phyloP scores from a whole-genome alignment of 805 yeast genomes.

The Wickerhamomyces pijperi region DNA sequence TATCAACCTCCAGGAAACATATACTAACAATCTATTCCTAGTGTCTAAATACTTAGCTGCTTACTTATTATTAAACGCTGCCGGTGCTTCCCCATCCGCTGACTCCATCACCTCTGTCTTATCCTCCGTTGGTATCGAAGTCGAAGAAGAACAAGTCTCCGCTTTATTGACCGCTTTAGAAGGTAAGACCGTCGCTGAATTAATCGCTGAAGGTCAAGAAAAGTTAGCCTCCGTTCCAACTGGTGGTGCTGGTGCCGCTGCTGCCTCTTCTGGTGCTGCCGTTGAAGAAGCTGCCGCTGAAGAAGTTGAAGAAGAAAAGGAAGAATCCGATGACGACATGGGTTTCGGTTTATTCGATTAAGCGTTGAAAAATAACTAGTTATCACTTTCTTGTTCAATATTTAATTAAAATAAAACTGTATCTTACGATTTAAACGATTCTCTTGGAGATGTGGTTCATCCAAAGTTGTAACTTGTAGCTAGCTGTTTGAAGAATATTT shows the following conservation, averaged over 20 bases:
- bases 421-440: not conserved
- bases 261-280: constrained; percentile 43
- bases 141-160: constrained; percentile 65
- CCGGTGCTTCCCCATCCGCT: constrained; percentile 74
- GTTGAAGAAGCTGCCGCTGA: constrained; percentile 45
- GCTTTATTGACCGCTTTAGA: constrained; percentile 63
- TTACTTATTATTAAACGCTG: constrained; percentile 84
- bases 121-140: constrained; percentile 71
- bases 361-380: constrained; percentile 6
- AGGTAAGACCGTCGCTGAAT: constrained; percentile 64
- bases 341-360: constrained; percentile 73
- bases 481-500: no score
- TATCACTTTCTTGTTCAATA: constrained; percentile 1
- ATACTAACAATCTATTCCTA: constrained; percentile 11
- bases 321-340: constrained; percentile 54
- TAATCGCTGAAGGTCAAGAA: constrained; percentile 71
- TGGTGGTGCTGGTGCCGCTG: constrained; percentile 68
- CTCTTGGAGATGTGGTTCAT: no score
- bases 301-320: constrained; percentile 36
- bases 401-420: constrained; percentile 1
- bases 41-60: constrained; percentile 81
- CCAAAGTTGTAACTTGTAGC: no score
- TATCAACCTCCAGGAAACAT: not conserved
- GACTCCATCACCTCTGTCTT: constrained; percentile 63
- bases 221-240: constrained; percentile 75